A percentile compares a stretch with the other conserved stretches of the same genome.
These are phyloP conservation scores for Coemansia sp. DNA, from an alignment of 192 early-diverging fungal species.

Conservation along the genomic window DNA sequence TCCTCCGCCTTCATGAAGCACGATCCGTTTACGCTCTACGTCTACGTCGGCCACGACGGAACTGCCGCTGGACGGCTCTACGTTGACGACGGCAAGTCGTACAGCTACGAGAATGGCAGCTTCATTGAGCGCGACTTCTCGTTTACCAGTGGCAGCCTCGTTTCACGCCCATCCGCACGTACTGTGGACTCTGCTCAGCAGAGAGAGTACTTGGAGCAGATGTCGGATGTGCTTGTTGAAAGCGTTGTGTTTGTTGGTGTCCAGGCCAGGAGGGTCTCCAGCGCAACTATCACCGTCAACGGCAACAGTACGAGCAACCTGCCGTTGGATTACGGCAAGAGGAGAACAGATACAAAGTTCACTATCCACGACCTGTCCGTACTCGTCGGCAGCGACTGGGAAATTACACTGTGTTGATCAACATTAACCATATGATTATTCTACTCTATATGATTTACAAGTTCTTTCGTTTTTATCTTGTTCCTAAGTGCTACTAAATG, in stretches of 20 bases:
- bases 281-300: background rate
- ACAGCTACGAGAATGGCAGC: constrained; percentile 64
- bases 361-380: background rate
- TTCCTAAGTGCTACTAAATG: no score
- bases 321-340: background rate
- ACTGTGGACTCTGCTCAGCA: constrained; percentile 17
- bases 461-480: background rate
- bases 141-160: constrained; percentile 24
- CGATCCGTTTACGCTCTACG: constrained; percentile 91
- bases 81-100: constrained; percentile 89
- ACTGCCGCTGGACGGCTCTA: constrained; percentile 82
- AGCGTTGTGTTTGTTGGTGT: background rate
- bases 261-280: background rate
- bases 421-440: background rate
- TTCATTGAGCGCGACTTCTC: constrained; percentile 62
- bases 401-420: background rate
- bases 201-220: background rate
- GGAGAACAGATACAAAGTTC: constrained; percentile 2
- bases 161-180: constrained; percentile 36
- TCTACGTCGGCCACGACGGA: constrained; percentile 71
- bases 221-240: background rate
- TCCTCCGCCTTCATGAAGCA: constrained; percentile 75
- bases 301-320: background rate
- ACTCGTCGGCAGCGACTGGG: background rate
- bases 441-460: background rate